These are phyloP conservation scores for Candida silvicultrix DNA, from an alignment of 805 yeast genomes.

Conservation along the genomic window DNA sequence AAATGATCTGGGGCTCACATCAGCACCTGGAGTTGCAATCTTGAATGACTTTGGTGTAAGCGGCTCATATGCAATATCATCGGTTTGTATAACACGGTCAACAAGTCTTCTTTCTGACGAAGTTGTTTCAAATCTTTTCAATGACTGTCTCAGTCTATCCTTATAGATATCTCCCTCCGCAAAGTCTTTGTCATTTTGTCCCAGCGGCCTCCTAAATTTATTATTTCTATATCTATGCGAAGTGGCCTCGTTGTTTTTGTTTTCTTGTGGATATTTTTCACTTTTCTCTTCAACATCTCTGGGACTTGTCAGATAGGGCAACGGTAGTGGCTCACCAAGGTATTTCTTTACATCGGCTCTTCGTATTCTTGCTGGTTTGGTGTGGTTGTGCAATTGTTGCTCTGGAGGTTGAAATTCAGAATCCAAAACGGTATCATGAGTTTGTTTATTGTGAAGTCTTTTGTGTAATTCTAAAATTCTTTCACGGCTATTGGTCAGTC, in stretches of 20 bases:
- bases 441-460: constrained; percentile 6
- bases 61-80: not conserved
- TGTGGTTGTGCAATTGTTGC: not conserved
- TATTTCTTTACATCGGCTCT: constrained; percentile 3
- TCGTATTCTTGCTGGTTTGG: not conserved
- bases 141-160: not conserved
- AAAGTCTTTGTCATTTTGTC: not conserved
- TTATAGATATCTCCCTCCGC: not conserved
- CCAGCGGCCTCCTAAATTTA: not conserved
- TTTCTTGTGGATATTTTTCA: not conserved
- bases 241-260: not conserved
- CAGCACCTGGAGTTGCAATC: not conserved
- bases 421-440: not conserved
- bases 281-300: not conserved
- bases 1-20: not conserved
- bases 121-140: not conserved
- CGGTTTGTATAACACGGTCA: not conserved
- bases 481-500: constrained; percentile 3
- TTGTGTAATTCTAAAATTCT: constrained; percentile 10
- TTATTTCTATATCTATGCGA: too few relatives aligned
- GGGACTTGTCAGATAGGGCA: constrained; percentile 24
- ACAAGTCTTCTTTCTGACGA: not conserved
- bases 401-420: not conserved
- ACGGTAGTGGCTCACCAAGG: constrained; percentile 33
- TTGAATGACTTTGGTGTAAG: not conserved